Percentiles rank a stretch among this genome's conserved stretches.
Evolutionary conservation across 2,329 filamentous ascomycete species (phyloP).

Genomic region (Emmonsiellopsis sp.): DNA sequence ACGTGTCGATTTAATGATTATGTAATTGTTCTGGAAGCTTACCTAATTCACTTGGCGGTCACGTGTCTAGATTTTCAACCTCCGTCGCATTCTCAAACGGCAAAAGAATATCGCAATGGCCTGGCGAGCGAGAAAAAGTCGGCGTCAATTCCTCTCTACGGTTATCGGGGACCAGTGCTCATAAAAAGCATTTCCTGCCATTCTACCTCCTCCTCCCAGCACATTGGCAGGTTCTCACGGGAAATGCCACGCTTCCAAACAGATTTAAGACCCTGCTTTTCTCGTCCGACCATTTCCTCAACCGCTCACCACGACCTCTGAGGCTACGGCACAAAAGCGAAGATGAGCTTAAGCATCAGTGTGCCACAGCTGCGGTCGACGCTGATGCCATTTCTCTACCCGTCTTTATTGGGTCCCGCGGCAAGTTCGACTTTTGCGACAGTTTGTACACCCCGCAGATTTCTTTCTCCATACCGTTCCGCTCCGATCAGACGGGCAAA

Average conservation of each 20-base stretch:
- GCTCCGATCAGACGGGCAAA: conserved; percentile 5
- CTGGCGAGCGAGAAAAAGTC: neutral
- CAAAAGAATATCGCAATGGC: no score
- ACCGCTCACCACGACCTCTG: neutral
- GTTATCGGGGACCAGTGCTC: no score
- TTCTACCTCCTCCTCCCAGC: no score
- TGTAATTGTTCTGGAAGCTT: neutral
- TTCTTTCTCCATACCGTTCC: conserved; percentile 6
- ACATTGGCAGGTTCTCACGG: no score
- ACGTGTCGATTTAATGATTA: neutral
- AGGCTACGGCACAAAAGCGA: neutral
- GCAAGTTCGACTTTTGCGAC: conserved; percentile 9
- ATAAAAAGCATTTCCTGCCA: no score
- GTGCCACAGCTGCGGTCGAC: conserved; percentile 11
- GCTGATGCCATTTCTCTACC: conserved; percentile 27
- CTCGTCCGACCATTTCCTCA: neutral
- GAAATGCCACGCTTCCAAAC: no score
- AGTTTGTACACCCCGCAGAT: conserved; percentile 9
- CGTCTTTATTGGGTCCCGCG: conserved; percentile 14
- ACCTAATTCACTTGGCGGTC: neutral
- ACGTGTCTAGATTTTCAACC: neutral
- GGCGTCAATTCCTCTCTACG: no score
- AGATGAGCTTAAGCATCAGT: neutral
- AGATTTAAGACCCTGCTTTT: no score
- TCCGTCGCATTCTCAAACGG: neutral